Evolutionary conservation across 2,329 filamentous ascomycete species (phyloP).

Genomic region (Trichoderma atrobrunneum): DNA sequence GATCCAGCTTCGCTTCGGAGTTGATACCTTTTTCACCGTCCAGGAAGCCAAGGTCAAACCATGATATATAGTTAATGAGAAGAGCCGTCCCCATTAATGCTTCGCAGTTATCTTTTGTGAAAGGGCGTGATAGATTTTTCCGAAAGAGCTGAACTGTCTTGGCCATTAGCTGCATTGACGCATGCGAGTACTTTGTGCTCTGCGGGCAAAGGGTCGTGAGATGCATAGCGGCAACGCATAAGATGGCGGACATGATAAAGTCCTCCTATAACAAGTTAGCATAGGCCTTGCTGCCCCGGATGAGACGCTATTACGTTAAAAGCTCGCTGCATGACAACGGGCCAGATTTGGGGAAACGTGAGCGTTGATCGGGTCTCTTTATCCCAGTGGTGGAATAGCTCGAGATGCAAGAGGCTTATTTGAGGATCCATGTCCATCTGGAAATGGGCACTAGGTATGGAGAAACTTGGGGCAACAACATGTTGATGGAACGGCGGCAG

Average conservation of each 20-base stretch:
- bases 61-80: neutral
- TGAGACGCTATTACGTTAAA: neutral
- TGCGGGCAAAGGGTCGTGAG: neutral
- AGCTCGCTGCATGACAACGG: neutral
- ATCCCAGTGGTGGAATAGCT: neutral
- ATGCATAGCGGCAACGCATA: neutral
- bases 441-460: neutral
- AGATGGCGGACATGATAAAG: neutral
- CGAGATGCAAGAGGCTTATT: neutral
- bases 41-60: neutral
- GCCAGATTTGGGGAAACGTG: neutral
- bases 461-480: neutral
- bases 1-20: neutral
- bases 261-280: neutral
- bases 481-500: neutral
- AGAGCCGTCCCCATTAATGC: neutral
- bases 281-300: too few species aligned
- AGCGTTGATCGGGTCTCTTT: neutral
- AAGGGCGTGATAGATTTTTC: neutral
- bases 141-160: neutral
- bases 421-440: neutral
- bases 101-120: neutral
- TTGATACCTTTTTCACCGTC: neutral
- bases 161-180: neutral
- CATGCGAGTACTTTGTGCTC: neutral